These are phyloP conservation scores for Physcia stellaris DNA, from an alignment of 495 filamentous ascomycete genomes.

Conservation along the genomic window DNA sequence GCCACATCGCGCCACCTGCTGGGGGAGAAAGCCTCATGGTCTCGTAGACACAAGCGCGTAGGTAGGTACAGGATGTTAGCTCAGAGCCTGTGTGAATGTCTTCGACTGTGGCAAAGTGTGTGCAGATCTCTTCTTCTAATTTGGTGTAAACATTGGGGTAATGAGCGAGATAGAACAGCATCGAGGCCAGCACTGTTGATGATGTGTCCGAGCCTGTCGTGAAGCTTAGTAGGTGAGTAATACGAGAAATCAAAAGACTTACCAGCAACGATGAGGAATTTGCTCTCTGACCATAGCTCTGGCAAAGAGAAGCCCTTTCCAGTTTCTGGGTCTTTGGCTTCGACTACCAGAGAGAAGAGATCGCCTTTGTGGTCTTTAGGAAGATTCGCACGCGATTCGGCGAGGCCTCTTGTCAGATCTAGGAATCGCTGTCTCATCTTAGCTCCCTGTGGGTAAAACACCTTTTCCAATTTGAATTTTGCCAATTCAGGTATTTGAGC, in stretches of 20 bases:
- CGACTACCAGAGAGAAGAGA: constrained; percentile 44
- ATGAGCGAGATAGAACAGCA: constrained; percentile 40
- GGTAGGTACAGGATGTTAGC: constrained; percentile 28
- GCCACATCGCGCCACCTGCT: background rate
- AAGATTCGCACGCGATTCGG: constrained; percentile 13
- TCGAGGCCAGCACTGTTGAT: background rate
- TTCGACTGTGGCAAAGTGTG: constrained; percentile 22
- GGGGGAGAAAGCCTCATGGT: constrained; percentile 19
- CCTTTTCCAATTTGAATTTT: no score
- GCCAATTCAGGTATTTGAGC: no score
- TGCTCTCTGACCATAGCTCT: constrained; percentile 61
- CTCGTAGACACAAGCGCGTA: constrained; percentile 35
- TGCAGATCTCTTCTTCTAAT: constrained; percentile 43
- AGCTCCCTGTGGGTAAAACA: no score
- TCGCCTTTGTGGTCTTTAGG: constrained; percentile 49
- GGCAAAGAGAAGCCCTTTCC: constrained; percentile 50
- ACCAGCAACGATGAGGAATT: constrained; percentile 51
- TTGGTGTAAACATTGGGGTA: constrained; percentile 35
- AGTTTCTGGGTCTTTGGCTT: constrained; percentile 44
- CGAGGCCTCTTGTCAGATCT: background rate
- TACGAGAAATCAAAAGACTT: no score
- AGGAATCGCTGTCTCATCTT: background rate
- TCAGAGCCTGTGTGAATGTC: constrained; percentile 27
- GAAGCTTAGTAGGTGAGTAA: no score
- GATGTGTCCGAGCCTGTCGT: background rate